These are phyloP conservation scores for Globisporangium canariense DNA, from an alignment of 352 stramenopile genomes.

Conservation along the genomic window DNA sequence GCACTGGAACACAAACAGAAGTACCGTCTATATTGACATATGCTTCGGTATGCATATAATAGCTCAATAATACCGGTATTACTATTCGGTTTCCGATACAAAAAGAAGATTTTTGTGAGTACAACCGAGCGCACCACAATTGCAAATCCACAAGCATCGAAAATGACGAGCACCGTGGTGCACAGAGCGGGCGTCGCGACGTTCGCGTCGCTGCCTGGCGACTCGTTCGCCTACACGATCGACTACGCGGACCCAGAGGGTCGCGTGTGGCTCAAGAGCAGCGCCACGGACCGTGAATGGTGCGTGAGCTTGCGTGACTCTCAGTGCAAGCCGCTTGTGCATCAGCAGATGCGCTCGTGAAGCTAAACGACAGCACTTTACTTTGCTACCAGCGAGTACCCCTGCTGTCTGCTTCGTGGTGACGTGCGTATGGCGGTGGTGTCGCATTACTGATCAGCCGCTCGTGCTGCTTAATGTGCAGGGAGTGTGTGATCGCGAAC, in stretches of 20 bases:
- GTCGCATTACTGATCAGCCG: not conserved
- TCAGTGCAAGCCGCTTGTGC: not conserved
- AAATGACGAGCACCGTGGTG: not conserved
- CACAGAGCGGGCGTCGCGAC: not conserved
- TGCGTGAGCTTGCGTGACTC: not conserved
- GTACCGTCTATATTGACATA: too few species aligned
- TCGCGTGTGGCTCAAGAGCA: constrained; percentile 1
- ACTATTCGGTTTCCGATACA: too few species aligned
- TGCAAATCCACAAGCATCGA: too few species aligned
- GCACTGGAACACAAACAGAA: too few species aligned
- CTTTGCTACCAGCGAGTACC: not conserved
- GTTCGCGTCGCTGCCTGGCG: not conserved
- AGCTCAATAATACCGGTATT: too few species aligned
- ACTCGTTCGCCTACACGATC: not conserved
- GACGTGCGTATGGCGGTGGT: not conserved
- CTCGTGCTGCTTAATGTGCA: not conserved
- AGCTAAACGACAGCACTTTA: too few species aligned
- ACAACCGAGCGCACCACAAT: too few species aligned
- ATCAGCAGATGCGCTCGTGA: too few species aligned
- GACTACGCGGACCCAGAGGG: not conserved
- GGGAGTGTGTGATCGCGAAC: not conserved
- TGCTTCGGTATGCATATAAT: too few species aligned
- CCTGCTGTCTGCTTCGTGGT: not conserved
- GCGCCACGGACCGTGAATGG: not conserved
- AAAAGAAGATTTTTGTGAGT: too few species aligned